Base-by-base conservation (phyloP, 176 grass and related monocot species). In the Triticum dicoccoides region DNA sequence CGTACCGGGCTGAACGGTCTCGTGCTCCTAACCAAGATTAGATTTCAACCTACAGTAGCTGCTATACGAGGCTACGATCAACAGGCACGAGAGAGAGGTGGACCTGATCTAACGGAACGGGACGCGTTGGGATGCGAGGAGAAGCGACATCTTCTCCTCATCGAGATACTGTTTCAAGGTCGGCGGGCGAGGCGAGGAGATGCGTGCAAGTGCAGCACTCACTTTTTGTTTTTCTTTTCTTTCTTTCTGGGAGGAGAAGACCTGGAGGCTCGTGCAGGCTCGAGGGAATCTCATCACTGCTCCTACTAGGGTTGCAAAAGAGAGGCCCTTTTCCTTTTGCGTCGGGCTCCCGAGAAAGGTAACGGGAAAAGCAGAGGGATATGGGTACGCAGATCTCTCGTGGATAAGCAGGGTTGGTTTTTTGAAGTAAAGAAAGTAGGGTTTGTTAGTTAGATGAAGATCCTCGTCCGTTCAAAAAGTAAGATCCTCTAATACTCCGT, bases 101-200 rank as follows among this genome's bases (percentile, higher is more conserved):
- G 81, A 52, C 66, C 87, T 51, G 58, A 24, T 58, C 54, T 18
- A 58, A 52, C 49, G 49, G 49, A 15, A 8, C 44, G 25, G 8
- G 8, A 35, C 76, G 83, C 88, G 87, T 87, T 63, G 85, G 85
- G 52, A 87, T 73, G 27, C 27, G 89, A 37, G 30, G 14, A 37
- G 88, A 59, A 59, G 45, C 66, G 25, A 51, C 73, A 21, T 82
- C 80, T 90, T 54, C 79, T 86, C 66, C 23, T 71, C 73, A 75
- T 83, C 23, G 54, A 8, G 35, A 63, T 59, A 61, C 66, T 73
- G 6, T 37, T 38, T 38, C 30, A 83, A 59, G 80, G 38, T 33
- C 42, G 56, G 65, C 24, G 33, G 82, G 32, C 74, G 52, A 73
- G 82, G 32, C 66, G 52, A 73, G 64, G 79, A 82, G 73, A 38